These are phyloP conservation scores for Candolleomyces efflorescens DNA, from an alignment of 768 basidiomycete genomes.

Conservation along the genomic window DNA sequence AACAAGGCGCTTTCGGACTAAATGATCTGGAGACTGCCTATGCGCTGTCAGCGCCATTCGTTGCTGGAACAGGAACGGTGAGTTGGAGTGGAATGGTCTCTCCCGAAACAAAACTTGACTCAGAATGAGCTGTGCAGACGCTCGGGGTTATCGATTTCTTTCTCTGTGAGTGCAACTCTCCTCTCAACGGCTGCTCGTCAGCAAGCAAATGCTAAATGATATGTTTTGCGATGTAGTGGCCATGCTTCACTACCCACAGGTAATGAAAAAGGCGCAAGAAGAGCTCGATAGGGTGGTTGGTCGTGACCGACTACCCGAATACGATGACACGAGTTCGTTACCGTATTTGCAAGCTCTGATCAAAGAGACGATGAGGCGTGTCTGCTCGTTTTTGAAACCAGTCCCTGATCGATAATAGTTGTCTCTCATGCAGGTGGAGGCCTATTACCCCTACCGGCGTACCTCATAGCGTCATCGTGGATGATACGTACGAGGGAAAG, in stretches of 20 bases:
- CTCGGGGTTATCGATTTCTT: constrained; percentile 7
- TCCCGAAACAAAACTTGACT: not conserved
- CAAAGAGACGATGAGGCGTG: constrained; percentile 12
- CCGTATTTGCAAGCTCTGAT: constrained; percentile 19
- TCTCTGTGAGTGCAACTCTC: constrained; percentile 5
- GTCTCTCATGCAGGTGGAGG: constrained; percentile 18
- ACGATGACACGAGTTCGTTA: constrained; percentile 17
- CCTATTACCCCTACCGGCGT: constrained; percentile 25
- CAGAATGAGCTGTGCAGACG: not conserved
- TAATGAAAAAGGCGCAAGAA: constrained; percentile 24
- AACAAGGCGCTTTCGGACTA: constrained; percentile 37
- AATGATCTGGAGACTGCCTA: constrained; percentile 40
- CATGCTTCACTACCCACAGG: constrained; percentile 23
- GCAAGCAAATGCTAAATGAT: not conserved
- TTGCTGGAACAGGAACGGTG: constrained; percentile 26
- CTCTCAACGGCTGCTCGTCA: not conserved
- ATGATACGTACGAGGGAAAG: constrained; percentile 33
- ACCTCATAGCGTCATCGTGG: constrained; percentile 29
- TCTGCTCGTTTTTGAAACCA: not conserved
- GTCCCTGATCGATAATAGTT: not conserved
- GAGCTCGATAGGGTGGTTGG: constrained; percentile 29
- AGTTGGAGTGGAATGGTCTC: constrained; percentile 8
- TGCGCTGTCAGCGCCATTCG: constrained; percentile 25
- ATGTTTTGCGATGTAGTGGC: constrained; percentile 15
- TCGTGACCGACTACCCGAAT: constrained; percentile 20